phyloP scores from a whole-genome alignment of 169 alveolate genomes.

The Eimeria mitis region DNA sequence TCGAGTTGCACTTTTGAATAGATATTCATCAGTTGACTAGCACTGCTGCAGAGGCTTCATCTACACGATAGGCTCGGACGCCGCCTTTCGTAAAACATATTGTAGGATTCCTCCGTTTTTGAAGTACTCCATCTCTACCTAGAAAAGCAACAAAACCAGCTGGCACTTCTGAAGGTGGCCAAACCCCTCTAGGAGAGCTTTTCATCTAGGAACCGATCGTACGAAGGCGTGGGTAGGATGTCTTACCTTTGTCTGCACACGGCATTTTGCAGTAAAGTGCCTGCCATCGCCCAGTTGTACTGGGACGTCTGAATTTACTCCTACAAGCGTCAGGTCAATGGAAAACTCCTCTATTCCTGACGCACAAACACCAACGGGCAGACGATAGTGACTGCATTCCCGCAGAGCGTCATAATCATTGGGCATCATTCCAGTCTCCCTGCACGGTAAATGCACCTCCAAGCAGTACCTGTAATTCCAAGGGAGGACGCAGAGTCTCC shows the following conservation, averaged over 20 bases:
- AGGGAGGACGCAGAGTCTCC: constrained; percentile 94
- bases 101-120: constrained; percentile 95
- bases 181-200: background rate
- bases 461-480: constrained; percentile 91
- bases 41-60: background rate
- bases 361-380: background rate
- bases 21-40: background rate
- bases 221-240: background rate
- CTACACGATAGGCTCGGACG: background rate
- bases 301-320: constrained; percentile 54
- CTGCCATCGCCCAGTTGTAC: constrained; percentile 80
- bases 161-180: constrained; percentile 8
- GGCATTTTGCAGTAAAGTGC: constrained; percentile 84
- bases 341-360: constrained; percentile 76
- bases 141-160: background rate
- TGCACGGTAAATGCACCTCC: background rate
- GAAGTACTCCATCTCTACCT: constrained; percentile 93
- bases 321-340: constrained; percentile 68
- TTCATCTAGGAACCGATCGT: background rate
- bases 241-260: constrained; percentile 87
- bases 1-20: background rate
- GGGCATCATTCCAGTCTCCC: background rate
- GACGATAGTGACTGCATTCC: background rate
- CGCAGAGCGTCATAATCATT: background rate
- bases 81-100: constrained; percentile 91